phyloP scores from a whole-genome alignment of 1,139 yeast species.

The Wickerhamomyces sp. region DNA sequence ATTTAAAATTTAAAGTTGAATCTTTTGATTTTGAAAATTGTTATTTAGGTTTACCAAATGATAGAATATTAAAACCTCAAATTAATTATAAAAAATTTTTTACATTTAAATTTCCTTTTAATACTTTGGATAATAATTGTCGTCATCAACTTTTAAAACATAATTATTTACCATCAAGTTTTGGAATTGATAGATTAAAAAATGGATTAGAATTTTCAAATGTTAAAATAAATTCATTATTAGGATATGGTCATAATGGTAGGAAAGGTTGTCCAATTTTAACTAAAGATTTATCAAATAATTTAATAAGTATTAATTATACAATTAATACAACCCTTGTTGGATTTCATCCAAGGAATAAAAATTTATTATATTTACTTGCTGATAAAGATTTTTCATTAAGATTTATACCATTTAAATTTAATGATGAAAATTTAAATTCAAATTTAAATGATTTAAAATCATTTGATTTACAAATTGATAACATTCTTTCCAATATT shows the following conservation, averaged over 20 bases:
- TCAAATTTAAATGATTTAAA: constrained; percentile 11
- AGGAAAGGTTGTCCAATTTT: constrained; percentile 34
- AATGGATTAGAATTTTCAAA: constrained; percentile 28
- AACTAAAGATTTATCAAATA: constrained; percentile 30
- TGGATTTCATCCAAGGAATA: constrained; percentile 5
- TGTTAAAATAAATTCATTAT: constrained; percentile 25
- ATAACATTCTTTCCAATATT: constrained; percentile 13
- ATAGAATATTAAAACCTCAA: constrained; percentile 46
- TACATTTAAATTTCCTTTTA: constrained; percentile 57
- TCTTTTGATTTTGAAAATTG: constrained; percentile 46
- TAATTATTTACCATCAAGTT: constrained; percentile 57
- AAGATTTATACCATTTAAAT: constrained; percentile 33
- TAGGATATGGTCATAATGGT: constrained; percentile 38
- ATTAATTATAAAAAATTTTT: constrained; percentile 56
- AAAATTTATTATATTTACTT: constrained; percentile 2
- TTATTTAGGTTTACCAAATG: constrained; percentile 46
- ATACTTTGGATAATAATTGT: constrained; percentile 53
- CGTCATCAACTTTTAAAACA: constrained; percentile 50
- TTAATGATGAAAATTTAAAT: constrained; percentile 19
- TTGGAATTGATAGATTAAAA: constrained; percentile 48
- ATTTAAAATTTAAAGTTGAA: constrained; percentile 43
- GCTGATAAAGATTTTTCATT: constrained; percentile 24
- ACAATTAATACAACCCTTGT: constrained; percentile 22
- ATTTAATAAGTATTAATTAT: constrained; percentile 27
- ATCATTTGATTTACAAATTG: constrained; percentile 9